Percentiles rank a stretch among this genome's conserved stretches.
These are phyloP conservation scores for Austroboletus eburneus DNA, from an alignment of 768 basidiomycete species.

Conservation along the genomic window DNA sequence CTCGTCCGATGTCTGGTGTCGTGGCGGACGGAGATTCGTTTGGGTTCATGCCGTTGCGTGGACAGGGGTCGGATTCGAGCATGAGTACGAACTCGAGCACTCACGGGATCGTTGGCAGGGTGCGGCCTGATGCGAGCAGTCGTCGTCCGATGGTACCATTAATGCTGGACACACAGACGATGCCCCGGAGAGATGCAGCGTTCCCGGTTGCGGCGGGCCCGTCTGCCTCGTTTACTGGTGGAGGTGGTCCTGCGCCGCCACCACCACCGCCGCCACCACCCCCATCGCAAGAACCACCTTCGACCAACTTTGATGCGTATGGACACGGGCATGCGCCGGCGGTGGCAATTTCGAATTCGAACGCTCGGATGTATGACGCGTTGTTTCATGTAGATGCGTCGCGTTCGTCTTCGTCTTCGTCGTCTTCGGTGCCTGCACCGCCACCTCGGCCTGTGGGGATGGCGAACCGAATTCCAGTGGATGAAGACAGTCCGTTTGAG, in stretches of 20 bases:
- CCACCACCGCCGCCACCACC: neutral
- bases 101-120: slow-evolving; percentile 14
- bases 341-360: slow-evolving; percentile 7
- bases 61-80: slow-evolving; percentile 18
- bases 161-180: slow-evolving; percentile 9
- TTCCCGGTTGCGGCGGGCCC: slow-evolving; percentile 12
- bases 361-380: slow-evolving; percentile 7
- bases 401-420: slow-evolving; percentile 18
- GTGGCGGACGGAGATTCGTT: slow-evolving; percentile 14
- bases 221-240: slow-evolving; percentile 4
- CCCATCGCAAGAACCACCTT: neutral
- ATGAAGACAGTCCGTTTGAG: slow-evolving; percentile 17
- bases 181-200: slow-evolving; percentile 7
- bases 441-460: slow-evolving; percentile 12
- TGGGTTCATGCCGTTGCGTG: slow-evolving; percentile 13
- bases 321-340: neutral
- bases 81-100: slow-evolving; percentile 10
- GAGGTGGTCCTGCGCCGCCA: neutral
- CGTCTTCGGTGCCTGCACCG: slow-evolving; percentile 6
- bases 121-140: neutral
- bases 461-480: slow-evolving; percentile 16
- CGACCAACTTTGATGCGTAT: slow-evolving; percentile 7
- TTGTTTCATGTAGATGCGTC: slow-evolving; percentile 8
- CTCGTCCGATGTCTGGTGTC: slow-evolving; percentile 3
- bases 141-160: slow-evolving; percentile 8